Base-by-base conservation (phyloP, 495 filamentous ascomycete species). In the Aspergillus leporis region DNA sequence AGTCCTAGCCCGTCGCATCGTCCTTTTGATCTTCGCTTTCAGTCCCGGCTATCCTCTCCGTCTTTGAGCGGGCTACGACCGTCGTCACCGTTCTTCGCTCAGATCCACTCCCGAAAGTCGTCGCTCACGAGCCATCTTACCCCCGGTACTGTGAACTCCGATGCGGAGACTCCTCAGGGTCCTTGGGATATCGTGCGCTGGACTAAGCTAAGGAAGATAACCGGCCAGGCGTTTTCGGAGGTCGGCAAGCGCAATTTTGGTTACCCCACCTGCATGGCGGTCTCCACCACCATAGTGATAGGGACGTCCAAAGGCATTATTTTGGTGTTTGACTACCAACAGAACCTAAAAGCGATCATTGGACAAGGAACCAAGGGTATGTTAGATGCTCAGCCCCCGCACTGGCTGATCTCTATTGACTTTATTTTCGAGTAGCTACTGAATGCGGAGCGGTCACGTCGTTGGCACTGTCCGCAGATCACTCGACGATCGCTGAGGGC, bases 181-280 rank as follows among this genome's bases (percentile, higher is more conserved):
- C 94, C 93, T 21, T 99, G 94, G 94, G 94, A 98, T 70, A 91
- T 97, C 56, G 87, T 99, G 52, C 80, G 91, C 70, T 99, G 94
- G 94, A 97, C 92, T 0, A 97, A 90, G 69, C 70, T 99, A 58
- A 90, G 86, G 67, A 97, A 92, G 65, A 85, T 98, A 56, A 90
- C 91, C 23, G 87, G 85, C 0, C 90, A 97, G 66, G 84, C 88
- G 7, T 97, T 98, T 70, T 97, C 95, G n/a, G 95, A 99, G 70
- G 83, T 87, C 48, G 94, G 93, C 36, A 95, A 86, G 75, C 88
- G 94, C 21, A 97, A 87, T 69, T 97, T 97, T 78, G 94, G 94
- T 32, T 82, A 87, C 28, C 91, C 95, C 51, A 97, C 92, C 0
- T 97, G 92, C 76, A 82, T 98, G 60, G 84, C 84, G n/a, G 86